Conservation (phyloP, 495 filamentous ascomycete species). For the Tuber umbilicatum region DNA sequence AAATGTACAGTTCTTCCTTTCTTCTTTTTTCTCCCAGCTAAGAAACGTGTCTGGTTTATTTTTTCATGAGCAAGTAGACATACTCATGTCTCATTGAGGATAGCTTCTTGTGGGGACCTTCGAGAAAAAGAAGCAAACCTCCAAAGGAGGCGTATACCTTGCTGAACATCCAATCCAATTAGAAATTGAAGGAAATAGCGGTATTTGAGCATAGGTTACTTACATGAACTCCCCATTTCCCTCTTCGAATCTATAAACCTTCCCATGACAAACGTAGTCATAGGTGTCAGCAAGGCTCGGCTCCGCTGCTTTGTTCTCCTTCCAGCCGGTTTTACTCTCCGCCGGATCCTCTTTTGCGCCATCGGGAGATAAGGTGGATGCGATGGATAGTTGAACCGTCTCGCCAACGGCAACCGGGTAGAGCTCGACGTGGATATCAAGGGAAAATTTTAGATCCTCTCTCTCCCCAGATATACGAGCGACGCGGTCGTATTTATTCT, state of each 20-base stretch:
- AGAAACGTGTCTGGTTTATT: conserved; percentile 48
- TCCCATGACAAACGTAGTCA: conserved; percentile 96
- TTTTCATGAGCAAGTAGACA: conserved; percentile 87
- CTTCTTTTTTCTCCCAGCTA: not conserved
- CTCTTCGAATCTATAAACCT: conserved; percentile 96
- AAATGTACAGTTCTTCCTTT: conserved; percentile 10
- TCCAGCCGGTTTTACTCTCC: conserved; percentile 63
- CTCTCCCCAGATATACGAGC: conserved; percentile 68
- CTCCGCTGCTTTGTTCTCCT: conserved; percentile 59
- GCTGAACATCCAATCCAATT: conserved; percentile 47
- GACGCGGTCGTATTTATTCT: conserved; percentile 89
- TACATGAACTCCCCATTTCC: conserved; percentile 77
- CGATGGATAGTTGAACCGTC: conserved; percentile 67
- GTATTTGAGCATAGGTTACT: conserved; percentile 43
- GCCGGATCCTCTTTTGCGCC: conserved; percentile 60
- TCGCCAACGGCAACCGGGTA: conserved; percentile 70
- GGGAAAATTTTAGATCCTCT: conserved; percentile 66
- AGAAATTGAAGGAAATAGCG: not conserved
- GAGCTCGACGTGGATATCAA: conserved; percentile 92
- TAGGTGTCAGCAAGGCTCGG: conserved; percentile 79
- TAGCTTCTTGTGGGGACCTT: conserved; percentile 93
- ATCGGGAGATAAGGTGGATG: conserved; percentile 77
- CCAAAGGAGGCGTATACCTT: conserved; percentile 91
- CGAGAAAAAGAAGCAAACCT: conserved; percentile 77
- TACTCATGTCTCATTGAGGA: conserved; percentile 85